Evolutionary conservation across 768 basidiomycete species (phyloP), one percentile per base, ranked within the genome.

Genomic region (Pleurotus ostreatus): DNA sequence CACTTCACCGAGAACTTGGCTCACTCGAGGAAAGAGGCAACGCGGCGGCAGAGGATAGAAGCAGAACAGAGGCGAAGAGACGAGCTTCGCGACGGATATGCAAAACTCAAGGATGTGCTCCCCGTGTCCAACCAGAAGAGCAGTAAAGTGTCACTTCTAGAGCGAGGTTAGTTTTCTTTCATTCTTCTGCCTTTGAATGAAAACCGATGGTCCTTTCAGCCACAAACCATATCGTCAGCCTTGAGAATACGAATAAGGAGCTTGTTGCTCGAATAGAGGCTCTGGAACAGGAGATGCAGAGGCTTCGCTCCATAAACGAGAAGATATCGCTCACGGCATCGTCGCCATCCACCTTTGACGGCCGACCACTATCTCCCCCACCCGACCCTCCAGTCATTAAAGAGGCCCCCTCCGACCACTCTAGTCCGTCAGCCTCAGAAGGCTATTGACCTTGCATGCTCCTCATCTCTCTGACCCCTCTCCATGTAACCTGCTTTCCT

Each of bases 11-110:
- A 91, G 68, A 85, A 83, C 59, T 77, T 91, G 55, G 90, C 89
- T 5, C 81, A 85, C 68, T 82, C 85, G 8, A 77, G 90, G 65
- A 93, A 92, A 67, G 90, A 93, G 73, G 89, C 89, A 18, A 93
- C 91, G 7, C 77, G 91, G 30, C 78, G 84, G 65, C 90, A 92
- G 70, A 78, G 91, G 53, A 92, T 93, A 56, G 89, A 93, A 73
- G 91, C 90, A n/a, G 90, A 93, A 70, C 89, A 94, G 74, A 78
- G 92, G 45, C 79, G 93, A 57, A 80, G 93, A 61, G 92, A 94
- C 70, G 93, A 94, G 71, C 78, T 94, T 59, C 81, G 93, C 59
- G 92, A 95, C 65, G 92, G 91, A 23, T 95, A 94, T 71, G 86
- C 88, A 37, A 86, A 88, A 66, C 76, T 95, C 70, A 92, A 92